Evolutionary conservation across 2,329 filamentous ascomycete species (phyloP).

Genomic region (Curvularia sp.): DNA sequence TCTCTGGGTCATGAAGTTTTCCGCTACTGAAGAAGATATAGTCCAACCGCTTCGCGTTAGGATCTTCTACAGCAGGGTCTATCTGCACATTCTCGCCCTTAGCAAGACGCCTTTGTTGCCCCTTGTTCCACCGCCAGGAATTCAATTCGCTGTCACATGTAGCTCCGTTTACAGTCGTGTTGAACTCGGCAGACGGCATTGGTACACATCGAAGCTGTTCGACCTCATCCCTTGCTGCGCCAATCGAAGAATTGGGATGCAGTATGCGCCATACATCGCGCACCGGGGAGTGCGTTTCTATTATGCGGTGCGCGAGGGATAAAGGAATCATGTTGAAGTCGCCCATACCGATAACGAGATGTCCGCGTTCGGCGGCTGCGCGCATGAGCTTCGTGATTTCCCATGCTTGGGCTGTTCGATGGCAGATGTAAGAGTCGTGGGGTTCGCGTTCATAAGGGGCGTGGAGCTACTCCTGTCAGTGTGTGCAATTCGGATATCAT

Average conservation of each 20-base stretch:
- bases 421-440: constrained; percentile 85
- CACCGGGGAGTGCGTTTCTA: constrained; percentile 79
- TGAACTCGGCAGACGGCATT: constrained; percentile 78
- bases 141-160: constrained; percentile 88
- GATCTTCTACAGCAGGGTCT: constrained; percentile 71
- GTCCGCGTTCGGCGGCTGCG: constrained; percentile 78
- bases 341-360: constrained; percentile 83
- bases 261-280: constrained; percentile 84
- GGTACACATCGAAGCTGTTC: constrained; percentile 72
- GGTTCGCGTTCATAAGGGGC: constrained; percentile 84
- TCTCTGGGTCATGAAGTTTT: constrained; percentile 33
- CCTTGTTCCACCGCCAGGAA: constrained; percentile 89
- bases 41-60: constrained; percentile 84
- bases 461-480: constrained; percentile 66
- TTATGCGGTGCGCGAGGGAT: constrained; percentile 82
- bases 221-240: constrained; percentile 70
- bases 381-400: constrained; percentile 90
- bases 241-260: constrained; percentile 83
- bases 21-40: constrained; percentile 79
- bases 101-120: constrained; percentile 70
- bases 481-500: constrained; percentile 17
- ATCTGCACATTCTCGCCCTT: constrained; percentile 70
- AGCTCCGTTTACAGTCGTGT: constrained; percentile 79
- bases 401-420: constrained; percentile 93
- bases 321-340: constrained; percentile 97